phyloP scores from a whole-genome alignment of 1,284 basidiomycete genomes.

The Papiliotrema fonsecae region DNA sequence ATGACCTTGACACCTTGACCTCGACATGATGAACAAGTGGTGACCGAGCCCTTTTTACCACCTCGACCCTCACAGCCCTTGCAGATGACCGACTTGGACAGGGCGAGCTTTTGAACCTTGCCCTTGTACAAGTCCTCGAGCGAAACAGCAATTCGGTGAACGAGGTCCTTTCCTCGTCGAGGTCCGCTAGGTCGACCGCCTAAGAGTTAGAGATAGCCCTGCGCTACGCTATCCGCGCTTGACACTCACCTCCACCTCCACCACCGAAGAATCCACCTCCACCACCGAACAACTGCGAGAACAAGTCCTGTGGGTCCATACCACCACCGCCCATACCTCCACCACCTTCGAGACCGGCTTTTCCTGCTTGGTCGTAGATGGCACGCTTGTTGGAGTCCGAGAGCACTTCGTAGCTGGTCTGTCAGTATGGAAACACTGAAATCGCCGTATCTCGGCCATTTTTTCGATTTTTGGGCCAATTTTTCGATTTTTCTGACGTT shows the following conservation, averaged over 20 bases:
- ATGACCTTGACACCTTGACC: constrained; percentile 91
- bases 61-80: constrained; percentile 91
- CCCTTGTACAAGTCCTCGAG: constrained; percentile 98
- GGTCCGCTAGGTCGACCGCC: constrained; percentile 54
- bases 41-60: constrained; percentile 93
- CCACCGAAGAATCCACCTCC: constrained; percentile 60
- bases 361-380: constrained; percentile 88
- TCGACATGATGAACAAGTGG: constrained; percentile 70
- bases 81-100: constrained; percentile 94
- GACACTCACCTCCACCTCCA: constrained; percentile 54
- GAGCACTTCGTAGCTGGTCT: constrained; percentile 78
- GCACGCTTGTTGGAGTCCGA: constrained; percentile 81
- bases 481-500: background rate
- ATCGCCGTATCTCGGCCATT: background rate
- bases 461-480: background rate
- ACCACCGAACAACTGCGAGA: constrained; percentile 89
- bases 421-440: no score
- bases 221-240: background rate
- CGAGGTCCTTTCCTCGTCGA: constrained; percentile 96
- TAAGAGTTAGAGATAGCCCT: background rate
- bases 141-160: constrained; percentile 92
- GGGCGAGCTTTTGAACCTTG: constrained; percentile 94
- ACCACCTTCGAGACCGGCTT: constrained; percentile 82
- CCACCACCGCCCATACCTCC: constrained; percentile 76
- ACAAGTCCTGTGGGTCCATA: constrained; percentile 97